Base-by-base conservation (phyloP, 2,329 filamentous ascomycete genomes). In the Trichoderma guizhouense region DNA sequence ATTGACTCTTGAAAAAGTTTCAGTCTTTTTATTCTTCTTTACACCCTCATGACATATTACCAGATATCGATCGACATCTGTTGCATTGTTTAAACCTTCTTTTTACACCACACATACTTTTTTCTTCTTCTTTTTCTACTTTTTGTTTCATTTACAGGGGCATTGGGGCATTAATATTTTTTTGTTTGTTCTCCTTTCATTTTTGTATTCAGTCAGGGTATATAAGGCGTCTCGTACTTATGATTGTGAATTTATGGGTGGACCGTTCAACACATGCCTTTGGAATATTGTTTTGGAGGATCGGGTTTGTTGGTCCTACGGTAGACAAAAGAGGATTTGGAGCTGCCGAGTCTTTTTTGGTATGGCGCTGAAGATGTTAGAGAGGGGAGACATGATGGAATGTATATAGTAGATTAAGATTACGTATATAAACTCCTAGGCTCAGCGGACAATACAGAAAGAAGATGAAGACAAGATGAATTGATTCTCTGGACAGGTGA, bases 191-290 rank as follows among this genome's bases (percentile, higher is more conserved):
- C n/a, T 36, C 11, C 11, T 36, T 55, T 70, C 4, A 55, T 47
- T 67, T 43, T 43, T 67, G 43, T 72, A 72, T 72, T 47, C 57
- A 63, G 34, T 63, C 47, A 55, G 39, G 51, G 71, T 66, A 72
- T 72, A 61, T 57, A 63, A 30, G 71, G 71, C 64, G 71, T 72
- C 62, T 72, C 32, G 39, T 57, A 57, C 32, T 60, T 72, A 69
- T 68, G 71, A 72, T 72, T 72, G 71, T 68, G 71, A 36, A 66
- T 68, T 72, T 65, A 43, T 68, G 71, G 71, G 71, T 57, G 53
- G 64, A 58, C 39, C 57, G 36, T 58, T 72, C 36, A 66, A 21
- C 39, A 58, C 57, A 57, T 32, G 26, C 66, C 55, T 55, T 36
- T 36, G 47, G 21, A 24, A 53, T 53, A 3, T 53, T 8, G 7